These are phyloP conservation scores for Salmacisia buchloeana DNA, from an alignment of 1,284 basidiomycete genomes.

Conservation along the genomic window DNA sequence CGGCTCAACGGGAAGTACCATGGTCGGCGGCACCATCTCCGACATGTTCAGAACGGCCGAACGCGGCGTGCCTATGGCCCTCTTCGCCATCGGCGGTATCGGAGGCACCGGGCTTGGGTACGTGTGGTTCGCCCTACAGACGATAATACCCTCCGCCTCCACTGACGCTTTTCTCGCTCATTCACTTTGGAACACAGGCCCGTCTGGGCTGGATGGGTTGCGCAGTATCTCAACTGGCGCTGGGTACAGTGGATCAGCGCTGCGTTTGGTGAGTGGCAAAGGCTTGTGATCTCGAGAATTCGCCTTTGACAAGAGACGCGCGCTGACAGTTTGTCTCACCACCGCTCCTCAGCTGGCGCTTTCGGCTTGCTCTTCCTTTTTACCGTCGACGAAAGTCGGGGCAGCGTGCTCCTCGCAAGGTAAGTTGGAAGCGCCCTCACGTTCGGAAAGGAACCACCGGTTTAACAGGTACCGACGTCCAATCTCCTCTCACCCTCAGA, in stretches of 20 bases:
- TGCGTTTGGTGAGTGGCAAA: constrained; percentile 57
- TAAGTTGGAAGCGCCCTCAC: constrained; percentile 17
- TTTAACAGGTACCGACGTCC: constrained; percentile 51
- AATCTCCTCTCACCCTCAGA: constrained; percentile 47
- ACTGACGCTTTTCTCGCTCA: constrained; percentile 50
- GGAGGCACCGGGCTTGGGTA: background rate
- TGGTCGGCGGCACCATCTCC: constrained; percentile 67
- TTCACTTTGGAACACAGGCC: constrained; percentile 65
- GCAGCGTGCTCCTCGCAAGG: constrained; percentile 30
- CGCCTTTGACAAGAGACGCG: no score
- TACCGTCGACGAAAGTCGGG: constrained; percentile 21
- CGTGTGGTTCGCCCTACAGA: background rate
- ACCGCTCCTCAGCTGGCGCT: constrained; percentile 37
- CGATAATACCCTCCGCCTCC: constrained; percentile 24
- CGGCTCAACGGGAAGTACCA: constrained; percentile 62
- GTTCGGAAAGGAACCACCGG: constrained; percentile 43
- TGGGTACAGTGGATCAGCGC: constrained; percentile 70
- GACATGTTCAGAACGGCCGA: constrained; percentile 30
- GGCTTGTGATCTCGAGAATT: no score
- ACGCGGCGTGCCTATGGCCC: constrained; percentile 65
- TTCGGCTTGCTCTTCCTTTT: background rate
- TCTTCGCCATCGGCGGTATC: constrained; percentile 52
- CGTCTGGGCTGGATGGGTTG: constrained; percentile 65
- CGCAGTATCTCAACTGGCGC: constrained; percentile 64
- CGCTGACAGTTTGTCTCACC: no score